Percentiles rank a stretch among this genome's conserved stretches.
These are phyloP conservation scores for Xerocomellus chrysenteron DNA, from an alignment of 768 basidiomycete genomes.

Conservation along the genomic window DNA sequence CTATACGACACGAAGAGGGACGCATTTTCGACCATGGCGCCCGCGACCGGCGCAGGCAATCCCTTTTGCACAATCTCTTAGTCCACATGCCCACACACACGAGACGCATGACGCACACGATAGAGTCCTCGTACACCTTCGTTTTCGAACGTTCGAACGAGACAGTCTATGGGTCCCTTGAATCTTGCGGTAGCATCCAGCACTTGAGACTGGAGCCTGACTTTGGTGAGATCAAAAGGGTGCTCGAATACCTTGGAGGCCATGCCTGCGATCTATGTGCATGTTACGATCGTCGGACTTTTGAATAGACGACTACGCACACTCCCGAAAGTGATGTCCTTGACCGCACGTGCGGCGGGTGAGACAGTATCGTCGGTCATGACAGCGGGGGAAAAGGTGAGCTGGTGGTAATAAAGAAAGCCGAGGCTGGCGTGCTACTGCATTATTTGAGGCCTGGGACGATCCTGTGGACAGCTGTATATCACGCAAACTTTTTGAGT, in stretches of 20 bases:
- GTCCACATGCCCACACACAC: neutral
- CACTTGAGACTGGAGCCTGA: slow-evolving; percentile 89
- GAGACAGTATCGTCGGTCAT: slow-evolving; percentile 28
- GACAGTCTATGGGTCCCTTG: slow-evolving; percentile 85
- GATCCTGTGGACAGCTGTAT: slow-evolving; percentile 25
- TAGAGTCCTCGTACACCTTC: slow-evolving; percentile 88
- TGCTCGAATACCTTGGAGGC: slow-evolving; percentile 85
- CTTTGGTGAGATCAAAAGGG: slow-evolving; percentile 94
- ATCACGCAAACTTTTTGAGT: slow-evolving; percentile 13
- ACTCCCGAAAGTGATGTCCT: slow-evolving; percentile 59
- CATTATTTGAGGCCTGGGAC: slow-evolving; percentile 25
- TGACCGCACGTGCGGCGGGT: slow-evolving; percentile 27
- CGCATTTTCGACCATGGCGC: slow-evolving; percentile 92
- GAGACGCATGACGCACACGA: slow-evolving; percentile 54
- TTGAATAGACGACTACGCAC: slow-evolving; percentile 35
- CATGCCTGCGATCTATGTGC: slow-evolving; percentile 75
- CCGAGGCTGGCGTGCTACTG: slow-evolving; percentile 16
- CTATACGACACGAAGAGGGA: slow-evolving; percentile 84
- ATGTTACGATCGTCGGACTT: neutral
- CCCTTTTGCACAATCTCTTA: slow-evolving; percentile 51
- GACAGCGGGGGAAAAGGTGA: neutral
- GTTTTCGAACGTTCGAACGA: slow-evolving; percentile 72
- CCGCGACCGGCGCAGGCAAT: slow-evolving; percentile 84
- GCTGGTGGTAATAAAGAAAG: neutral
- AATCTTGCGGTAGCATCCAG: slow-evolving; percentile 69